phyloP scores from a whole-genome alignment of 2,329 filamentous ascomycete species.

The Aspergillus hortae region DNA sequence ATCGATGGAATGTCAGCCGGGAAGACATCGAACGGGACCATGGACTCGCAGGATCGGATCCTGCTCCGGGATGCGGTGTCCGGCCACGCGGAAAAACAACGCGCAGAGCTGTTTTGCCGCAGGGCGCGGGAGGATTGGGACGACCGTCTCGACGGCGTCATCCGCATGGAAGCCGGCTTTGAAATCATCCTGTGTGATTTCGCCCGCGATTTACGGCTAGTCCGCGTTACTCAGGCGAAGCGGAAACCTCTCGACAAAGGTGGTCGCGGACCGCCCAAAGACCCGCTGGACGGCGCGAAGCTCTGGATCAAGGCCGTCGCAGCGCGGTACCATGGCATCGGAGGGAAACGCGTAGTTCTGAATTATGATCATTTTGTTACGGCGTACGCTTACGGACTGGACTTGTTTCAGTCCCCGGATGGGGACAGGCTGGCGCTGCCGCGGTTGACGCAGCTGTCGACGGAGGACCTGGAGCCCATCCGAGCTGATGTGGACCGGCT shows the following conservation, averaged over 20 bases:
- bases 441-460: constrained; percentile 31
- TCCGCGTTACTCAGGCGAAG: constrained; percentile 30
- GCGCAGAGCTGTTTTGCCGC: constrained; percentile 57
- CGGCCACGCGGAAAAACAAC: constrained; percentile 43
- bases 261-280: neutral
- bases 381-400: constrained; percentile 42
- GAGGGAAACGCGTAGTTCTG: constrained; percentile 40
- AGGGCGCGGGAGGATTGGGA: constrained; percentile 50
- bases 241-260: constrained; percentile 3
- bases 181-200: constrained; percentile 70
- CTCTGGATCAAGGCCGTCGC: constrained; percentile 23
- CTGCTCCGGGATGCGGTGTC: constrained; percentile 45
- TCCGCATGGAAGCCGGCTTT: constrained; percentile 68
- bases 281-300: neutral
- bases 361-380: constrained; percentile 51
- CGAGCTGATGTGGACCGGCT: constrained; percentile 45
- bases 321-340: constrained; percentile 30
- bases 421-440: constrained; percentile 35
- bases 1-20: constrained; percentile 68
- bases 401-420: constrained; percentile 32
- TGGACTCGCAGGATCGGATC: constrained; percentile 65
- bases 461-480: constrained; percentile 33
- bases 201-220: constrained; percentile 34
- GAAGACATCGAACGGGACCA: constrained; percentile 61
- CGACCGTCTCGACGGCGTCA: constrained; percentile 56